Evolutionary conservation across 257 asterid genomes (phyloP).

Genomic region (Nicotiana obtusifolia): DNA sequence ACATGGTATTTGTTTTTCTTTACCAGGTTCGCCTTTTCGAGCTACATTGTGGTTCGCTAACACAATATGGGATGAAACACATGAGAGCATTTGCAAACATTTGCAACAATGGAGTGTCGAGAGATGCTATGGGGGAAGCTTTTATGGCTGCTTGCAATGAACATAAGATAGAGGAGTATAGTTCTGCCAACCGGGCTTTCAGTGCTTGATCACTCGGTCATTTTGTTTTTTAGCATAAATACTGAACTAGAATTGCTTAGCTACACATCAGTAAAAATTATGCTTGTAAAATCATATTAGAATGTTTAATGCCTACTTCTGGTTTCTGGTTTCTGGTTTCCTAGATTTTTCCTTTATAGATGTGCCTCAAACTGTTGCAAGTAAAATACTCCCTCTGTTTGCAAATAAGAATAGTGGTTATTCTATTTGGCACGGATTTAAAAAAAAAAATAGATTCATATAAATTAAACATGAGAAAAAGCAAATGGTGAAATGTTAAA

Average conservation of each 20-base stretch:
- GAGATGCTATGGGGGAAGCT: constrained; percentile 50
- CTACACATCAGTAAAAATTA: neutral
- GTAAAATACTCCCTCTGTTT: too few relatives aligned
- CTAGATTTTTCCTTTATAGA: neutral
- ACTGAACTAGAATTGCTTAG: neutral
- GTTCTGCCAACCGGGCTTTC: constrained; percentile 26
- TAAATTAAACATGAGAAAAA: too few relatives aligned
- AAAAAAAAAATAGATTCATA: too few relatives aligned
- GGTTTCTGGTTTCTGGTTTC: neutral
- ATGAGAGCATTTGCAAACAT: constrained; percentile 83
- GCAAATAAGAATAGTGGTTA: too few relatives aligned
- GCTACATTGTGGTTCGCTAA: constrained; percentile 60
- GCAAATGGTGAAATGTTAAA: too few relatives aligned
- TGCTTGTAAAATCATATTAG: neutral
- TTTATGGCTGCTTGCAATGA: constrained; percentile 49
- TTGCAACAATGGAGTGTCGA: constrained; percentile 47
- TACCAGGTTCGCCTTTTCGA: constrained; percentile 66
- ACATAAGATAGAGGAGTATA: constrained; percentile 23
- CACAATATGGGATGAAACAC: constrained; percentile 85
- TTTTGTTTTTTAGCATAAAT: neutral
- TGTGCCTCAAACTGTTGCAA: neutral
- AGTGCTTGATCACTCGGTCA: constrained; percentile 34
- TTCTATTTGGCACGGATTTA: too few relatives aligned
- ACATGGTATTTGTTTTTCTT: neutral
- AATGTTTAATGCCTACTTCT: neutral